Conservation (phyloP, 768 basidiomycete genomes). For the Termitomyces sp. region DNA sequence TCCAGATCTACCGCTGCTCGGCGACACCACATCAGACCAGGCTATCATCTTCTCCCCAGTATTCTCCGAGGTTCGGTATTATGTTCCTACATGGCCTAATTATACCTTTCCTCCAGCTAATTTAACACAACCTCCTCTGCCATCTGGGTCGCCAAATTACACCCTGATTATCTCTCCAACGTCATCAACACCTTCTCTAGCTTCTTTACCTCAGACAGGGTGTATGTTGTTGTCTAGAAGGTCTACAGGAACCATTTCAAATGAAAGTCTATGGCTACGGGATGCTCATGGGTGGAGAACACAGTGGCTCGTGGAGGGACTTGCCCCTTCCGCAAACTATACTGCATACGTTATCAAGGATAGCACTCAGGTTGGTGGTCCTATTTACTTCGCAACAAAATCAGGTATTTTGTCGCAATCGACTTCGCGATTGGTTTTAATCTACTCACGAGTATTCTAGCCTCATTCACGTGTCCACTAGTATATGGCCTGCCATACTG, state of each 20-base stretch:
- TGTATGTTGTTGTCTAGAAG: slow-evolving; percentile 50
- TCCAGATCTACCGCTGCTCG: slow-evolving; percentile 49
- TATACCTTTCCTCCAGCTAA: slow-evolving; percentile 68
- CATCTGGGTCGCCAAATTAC: slow-evolving; percentile 44
- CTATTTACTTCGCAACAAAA: slow-evolving; percentile 75
- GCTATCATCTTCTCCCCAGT: slow-evolving; percentile 69
- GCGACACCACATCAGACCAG: slow-evolving; percentile 73
- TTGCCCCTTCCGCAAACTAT: slow-evolving; percentile 71
- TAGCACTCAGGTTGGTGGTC: slow-evolving; percentile 56
- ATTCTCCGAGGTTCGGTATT: slow-evolving; percentile 29
- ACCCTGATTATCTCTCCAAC: slow-evolving; percentile 58
- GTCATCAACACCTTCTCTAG: slow-evolving; percentile 30
- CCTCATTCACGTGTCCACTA: slow-evolving; percentile 65
- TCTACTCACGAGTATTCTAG: slow-evolving; percentile 27
- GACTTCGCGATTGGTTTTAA: neutral
- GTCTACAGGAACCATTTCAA: slow-evolving; percentile 36
- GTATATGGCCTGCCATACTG: slow-evolving; percentile 74
- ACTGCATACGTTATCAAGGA: slow-evolving; percentile 66
- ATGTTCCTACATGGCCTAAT: slow-evolving; percentile 61
- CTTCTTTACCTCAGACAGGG: slow-evolving; percentile 49
- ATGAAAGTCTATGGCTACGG: slow-evolving; percentile 54
- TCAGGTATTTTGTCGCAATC: slow-evolving; percentile 42
- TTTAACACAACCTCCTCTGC: slow-evolving; percentile 36
- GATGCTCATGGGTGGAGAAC: slow-evolving; percentile 58
- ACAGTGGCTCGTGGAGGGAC: slow-evolving; percentile 62